Conservation (phyloP, 148 eudicot genomes). For the Fagopyrum tataricum region DNA sequence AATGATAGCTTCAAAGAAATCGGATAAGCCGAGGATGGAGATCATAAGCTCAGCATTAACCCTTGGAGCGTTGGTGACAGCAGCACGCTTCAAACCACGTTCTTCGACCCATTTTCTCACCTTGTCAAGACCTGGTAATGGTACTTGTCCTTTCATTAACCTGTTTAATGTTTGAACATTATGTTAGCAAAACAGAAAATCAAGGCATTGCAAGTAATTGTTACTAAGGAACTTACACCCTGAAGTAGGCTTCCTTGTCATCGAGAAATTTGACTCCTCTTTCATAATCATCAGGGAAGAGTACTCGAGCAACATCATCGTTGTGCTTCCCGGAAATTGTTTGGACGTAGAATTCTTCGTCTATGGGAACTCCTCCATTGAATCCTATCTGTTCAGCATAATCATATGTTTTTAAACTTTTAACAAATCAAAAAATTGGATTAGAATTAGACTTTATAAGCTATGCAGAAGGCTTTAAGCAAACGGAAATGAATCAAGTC, state of each 20-base stretch:
- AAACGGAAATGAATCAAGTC: too few relatives aligned
- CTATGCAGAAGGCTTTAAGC: neutral
- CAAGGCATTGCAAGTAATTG: too few relatives aligned
- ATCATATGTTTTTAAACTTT: neutral
- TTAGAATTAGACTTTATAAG: neutral
- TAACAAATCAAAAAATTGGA: neutral
- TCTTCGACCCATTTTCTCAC: slow-evolving; percentile 77
- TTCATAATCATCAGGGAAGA: slow-evolving; percentile 79
- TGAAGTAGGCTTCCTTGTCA: slow-evolving; percentile 77
- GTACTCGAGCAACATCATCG: slow-evolving; percentile 57
- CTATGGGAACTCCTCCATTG: slow-evolving; percentile 71
- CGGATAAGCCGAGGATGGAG: slow-evolving; percentile 61
- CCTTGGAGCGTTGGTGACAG: slow-evolving; percentile 90
- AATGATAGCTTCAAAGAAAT: slow-evolving; percentile 64
- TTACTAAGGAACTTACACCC: slow-evolving; percentile 34
- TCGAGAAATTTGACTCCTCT: slow-evolving; percentile 56
- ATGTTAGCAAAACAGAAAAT: neutral
- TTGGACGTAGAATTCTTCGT: slow-evolving; percentile 59
- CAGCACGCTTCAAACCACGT: slow-evolving; percentile 85
- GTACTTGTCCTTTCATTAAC: slow-evolving; percentile 56
- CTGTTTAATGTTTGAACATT: slow-evolving; percentile 23
- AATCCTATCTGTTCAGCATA: slow-evolving; percentile 64
- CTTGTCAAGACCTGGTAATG: slow-evolving; percentile 62
- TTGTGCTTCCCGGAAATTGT: slow-evolving; percentile 84
- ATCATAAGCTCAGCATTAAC: slow-evolving; percentile 81